phyloP scores from a whole-genome alignment of 305 asterid genomes.

The Stenogyne calaminthoides region DNA sequence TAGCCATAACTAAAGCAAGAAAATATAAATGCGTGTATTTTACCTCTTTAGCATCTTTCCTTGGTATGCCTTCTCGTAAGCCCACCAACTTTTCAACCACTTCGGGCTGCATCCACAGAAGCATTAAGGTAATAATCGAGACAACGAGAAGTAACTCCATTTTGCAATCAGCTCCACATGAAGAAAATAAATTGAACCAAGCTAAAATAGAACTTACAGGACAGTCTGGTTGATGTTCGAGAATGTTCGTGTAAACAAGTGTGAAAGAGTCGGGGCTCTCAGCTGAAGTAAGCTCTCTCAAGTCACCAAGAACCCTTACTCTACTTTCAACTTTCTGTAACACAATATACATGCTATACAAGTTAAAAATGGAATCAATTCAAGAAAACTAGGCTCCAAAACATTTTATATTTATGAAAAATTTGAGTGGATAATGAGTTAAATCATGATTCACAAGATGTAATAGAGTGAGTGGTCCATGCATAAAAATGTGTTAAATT shows the following conservation, averaged over 20 bases:
- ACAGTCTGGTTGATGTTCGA: constrained; percentile 93
- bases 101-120: constrained; percentile 70
- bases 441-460: constrained; percentile 1
- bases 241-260: constrained; percentile 83
- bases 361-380: not conserved
- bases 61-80: constrained; percentile 93
- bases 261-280: constrained; percentile 97
- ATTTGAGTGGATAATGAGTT: constrained; percentile 3
- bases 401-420: not conserved
- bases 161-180: not conserved
- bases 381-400: not conserved
- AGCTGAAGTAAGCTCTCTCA: constrained; percentile 95
- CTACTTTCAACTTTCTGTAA: constrained; percentile 91
- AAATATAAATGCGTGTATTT: not conserved
- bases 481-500: not conserved
- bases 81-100: constrained; percentile 90
- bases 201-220: constrained; percentile 63
- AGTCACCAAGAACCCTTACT: constrained; percentile 73
- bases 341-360: constrained; percentile 3
- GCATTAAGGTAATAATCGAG: not conserved
- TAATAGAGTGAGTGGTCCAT: not conserved
- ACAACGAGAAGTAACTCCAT: not conserved
- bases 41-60: constrained; percentile 97
- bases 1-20: not conserved
- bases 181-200: not conserved